A percentile compares a stretch with the other conserved stretches of the same genome.
These are phyloP conservation scores for Lycium ferocissimum DNA, from an alignment of 257 asterid species.

Conservation along the genomic window DNA sequence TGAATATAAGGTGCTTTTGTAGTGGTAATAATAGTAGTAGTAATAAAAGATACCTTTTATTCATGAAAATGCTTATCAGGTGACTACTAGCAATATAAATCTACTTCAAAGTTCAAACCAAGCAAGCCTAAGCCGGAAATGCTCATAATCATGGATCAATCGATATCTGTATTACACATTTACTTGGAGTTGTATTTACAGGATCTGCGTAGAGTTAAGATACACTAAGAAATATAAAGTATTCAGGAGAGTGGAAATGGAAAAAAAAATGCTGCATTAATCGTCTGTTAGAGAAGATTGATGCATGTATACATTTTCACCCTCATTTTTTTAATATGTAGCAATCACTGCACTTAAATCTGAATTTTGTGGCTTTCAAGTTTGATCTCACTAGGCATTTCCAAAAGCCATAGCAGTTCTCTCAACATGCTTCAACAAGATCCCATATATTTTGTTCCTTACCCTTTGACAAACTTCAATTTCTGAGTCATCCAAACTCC, in stretches of 20 bases:
- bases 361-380: background rate
- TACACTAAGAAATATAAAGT: background rate
- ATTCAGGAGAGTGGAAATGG: constrained; percentile 24
- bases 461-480: constrained; percentile 56
- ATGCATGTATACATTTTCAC: constrained; percentile 23
- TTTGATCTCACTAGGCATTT: constrained; percentile 1
- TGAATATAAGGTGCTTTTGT: too few relatives aligned
- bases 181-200: background rate
- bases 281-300: constrained; percentile 8
- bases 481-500: constrained; percentile 44
- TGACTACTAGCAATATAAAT: background rate
- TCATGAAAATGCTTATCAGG: background rate
- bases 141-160: constrained; percentile 5
- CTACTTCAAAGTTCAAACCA: background rate
- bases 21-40: too few relatives aligned
- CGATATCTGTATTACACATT: background rate
- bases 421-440: constrained; percentile 68
- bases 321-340: background rate
- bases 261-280: background rate
- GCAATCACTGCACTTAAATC: background rate
- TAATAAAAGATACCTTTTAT: too few relatives aligned
- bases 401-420: constrained; percentile 62
- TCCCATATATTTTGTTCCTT: constrained; percentile 68
- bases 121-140: background rate
- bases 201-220: background rate